A percentile compares a stretch with the other conserved stretches of the same genome.
These are phyloP conservation scores for Cladophialophora psammophila DNA, from an alignment of 2,329 filamentous ascomycete species.

Conservation along the genomic window DNA sequence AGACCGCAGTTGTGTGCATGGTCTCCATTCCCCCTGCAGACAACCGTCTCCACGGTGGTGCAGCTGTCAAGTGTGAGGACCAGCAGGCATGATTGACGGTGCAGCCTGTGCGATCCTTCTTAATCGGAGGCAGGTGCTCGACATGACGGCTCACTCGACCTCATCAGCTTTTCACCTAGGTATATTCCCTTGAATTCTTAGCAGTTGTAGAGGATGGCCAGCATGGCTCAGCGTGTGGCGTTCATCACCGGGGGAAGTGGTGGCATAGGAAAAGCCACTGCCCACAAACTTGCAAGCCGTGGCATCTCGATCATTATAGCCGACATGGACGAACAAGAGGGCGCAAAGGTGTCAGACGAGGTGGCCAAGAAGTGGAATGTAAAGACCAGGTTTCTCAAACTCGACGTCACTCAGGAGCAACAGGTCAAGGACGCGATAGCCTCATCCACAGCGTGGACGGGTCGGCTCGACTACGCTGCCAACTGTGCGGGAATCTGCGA, in stretches of 20 bases:
- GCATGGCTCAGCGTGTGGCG: slow-evolving; percentile 27
- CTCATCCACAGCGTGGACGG: slow-evolving; percentile 27
- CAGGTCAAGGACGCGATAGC: slow-evolving; percentile 31
- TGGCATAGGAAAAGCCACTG: slow-evolving; percentile 34
- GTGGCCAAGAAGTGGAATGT: slow-evolving; percentile 29
- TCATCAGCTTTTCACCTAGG: not conserved
- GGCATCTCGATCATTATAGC: slow-evolving; percentile 29
- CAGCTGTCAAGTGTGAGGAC: not conserved
- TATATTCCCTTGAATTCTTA: not conserved
- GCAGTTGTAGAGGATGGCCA: not conserved
- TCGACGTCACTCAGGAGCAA: slow-evolving; percentile 35
- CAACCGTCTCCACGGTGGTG: not conserved
- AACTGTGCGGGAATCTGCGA: slow-evolving; percentile 37
- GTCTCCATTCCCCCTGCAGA: not conserved
- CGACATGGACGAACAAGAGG: slow-evolving; percentile 32
- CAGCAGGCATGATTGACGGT: not conserved
- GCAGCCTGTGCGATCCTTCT: not conserved
- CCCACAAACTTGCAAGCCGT: slow-evolving; percentile 31
- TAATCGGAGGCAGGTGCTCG: not conserved
- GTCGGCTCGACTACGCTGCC: slow-evolving; percentile 34
- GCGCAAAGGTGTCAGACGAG: slow-evolving; percentile 24
- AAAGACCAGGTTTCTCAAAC: slow-evolving; percentile 32
- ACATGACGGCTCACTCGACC: not conserved
- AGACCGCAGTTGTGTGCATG: not conserved
- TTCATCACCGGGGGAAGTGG: slow-evolving; percentile 33